Evolutionary conservation across 2,329 filamentous ascomycete species (phyloP).

Genomic region (Colletotrichum destructivum): DNA sequence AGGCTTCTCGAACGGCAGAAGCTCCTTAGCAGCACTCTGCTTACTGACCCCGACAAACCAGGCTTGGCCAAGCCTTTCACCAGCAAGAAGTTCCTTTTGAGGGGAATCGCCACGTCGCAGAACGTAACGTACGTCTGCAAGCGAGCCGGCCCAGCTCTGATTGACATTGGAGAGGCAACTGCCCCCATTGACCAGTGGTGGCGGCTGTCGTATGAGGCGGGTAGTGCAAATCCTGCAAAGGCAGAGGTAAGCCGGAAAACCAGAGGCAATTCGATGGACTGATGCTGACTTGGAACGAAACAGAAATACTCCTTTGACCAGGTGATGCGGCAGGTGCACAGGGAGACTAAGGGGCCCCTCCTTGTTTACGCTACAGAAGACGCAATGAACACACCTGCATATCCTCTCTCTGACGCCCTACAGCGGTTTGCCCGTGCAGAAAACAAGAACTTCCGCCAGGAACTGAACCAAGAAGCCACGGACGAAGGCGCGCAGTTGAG

Average conservation of each 20-base stretch:
- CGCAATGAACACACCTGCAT: constrained; percentile 55
- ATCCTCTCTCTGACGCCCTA: constrained; percentile 56
- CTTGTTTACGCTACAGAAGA: constrained; percentile 69
- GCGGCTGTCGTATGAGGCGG: constrained; percentile 61
- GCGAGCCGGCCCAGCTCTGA: constrained; percentile 57
- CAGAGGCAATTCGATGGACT: background rate
- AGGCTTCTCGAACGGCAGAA: constrained; percentile 54
- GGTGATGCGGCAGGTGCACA: constrained; percentile 62
- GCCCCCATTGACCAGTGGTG: constrained; percentile 67
- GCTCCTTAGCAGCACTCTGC: constrained; percentile 56
- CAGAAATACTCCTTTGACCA: constrained; percentile 65
- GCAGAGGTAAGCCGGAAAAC: constrained; percentile 60
- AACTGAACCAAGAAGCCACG: constrained; percentile 59
- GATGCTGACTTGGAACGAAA: constrained; percentile 48
- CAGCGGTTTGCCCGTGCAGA: constrained; percentile 66
- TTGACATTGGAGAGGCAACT: constrained; percentile 56
- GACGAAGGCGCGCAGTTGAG: constrained; percentile 38
- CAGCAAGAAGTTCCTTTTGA: constrained; percentile 64
- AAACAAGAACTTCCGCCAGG: constrained; percentile 66
- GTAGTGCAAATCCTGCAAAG: constrained; percentile 58
- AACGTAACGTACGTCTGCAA: constrained; percentile 67
- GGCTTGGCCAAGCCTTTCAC: constrained; percentile 55
- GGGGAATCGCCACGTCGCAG: constrained; percentile 64
- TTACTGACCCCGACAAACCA: constrained; percentile 57
- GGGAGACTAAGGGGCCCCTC: constrained; percentile 63